These are phyloP conservation scores for Epichloe gansuensis DNA, from an alignment of 2,329 filamentous ascomycete genomes.

Conservation along the genomic window DNA sequence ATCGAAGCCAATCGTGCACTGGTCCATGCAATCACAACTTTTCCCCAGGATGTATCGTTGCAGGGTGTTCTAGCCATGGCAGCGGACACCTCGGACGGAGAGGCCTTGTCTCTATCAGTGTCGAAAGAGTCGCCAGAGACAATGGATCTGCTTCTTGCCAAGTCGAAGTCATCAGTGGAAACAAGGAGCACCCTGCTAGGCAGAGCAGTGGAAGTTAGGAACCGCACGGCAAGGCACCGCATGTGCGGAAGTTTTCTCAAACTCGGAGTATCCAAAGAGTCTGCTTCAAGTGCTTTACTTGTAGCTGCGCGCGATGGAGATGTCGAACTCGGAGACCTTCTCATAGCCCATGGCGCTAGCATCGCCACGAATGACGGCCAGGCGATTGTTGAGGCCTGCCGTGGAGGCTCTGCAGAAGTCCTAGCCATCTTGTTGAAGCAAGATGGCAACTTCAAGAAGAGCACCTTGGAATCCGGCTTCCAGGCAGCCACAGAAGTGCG, in stretches of 20 bases:
- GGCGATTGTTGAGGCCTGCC: conserved; percentile 41
- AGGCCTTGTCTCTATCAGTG: conserved; percentile 33
- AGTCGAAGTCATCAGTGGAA: conserved; percentile 22
- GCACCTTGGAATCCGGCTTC: conserved; percentile 37
- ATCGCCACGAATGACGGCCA: conserved; percentile 38
- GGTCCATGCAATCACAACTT: conserved; percentile 34
- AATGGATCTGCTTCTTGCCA: conserved; percentile 30
- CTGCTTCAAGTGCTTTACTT: conserved; percentile 37
- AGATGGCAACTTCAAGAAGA: conserved; percentile 24
- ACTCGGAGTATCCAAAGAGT: conserved; percentile 30
- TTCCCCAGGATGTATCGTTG: conserved; percentile 35
- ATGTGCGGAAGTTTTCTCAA: conserved; percentile 34
- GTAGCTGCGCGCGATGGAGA: conserved; percentile 41
- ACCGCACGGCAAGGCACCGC: conserved; percentile 25
- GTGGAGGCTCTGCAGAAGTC: conserved; percentile 37
- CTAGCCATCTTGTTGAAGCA: conserved; percentile 36
- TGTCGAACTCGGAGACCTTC: conserved; percentile 33
- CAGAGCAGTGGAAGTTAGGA: conserved; percentile 28
- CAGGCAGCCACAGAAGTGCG: conserved; percentile 41
- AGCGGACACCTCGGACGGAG: conserved; percentile 38
- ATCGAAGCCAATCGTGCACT: conserved; percentile 38
- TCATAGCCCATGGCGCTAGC: conserved; percentile 39
- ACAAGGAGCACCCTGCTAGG: conserved; percentile 28
- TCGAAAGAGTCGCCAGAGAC: conserved; percentile 32
- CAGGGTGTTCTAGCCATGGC: conserved; percentile 30